Base-by-base conservation (phyloP, 257 asterid genomes). In the Solanum bukasovii region DNA sequence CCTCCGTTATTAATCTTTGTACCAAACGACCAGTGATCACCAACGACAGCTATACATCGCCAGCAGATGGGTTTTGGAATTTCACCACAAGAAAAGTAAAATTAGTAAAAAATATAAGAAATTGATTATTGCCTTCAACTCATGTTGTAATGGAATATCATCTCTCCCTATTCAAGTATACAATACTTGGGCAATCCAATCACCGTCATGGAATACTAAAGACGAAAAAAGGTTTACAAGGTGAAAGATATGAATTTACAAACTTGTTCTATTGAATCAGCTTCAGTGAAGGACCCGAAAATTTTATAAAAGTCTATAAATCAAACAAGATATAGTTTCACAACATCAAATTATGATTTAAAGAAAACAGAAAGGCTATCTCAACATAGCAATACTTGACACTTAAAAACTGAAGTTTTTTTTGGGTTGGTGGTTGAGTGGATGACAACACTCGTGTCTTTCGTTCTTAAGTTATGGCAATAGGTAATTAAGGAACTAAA, bases 41-140 rank as follows among this genome's bases (percentile, higher is more conserved):
- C 89, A 96, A 89, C n/a, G 95, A 90, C 49, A 96, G 84, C 90
- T 91, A 94, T 79, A 88, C 92, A 83, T 86, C 89, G 63, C 92
- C 49, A 87, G 92, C 84, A 37, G 94, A 88, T 85, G 90, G 92
- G 92, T 94, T 95, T 98, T 95, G 94, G 75, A 90, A 91, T 78
- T 65, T 20, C 35, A 86, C 83, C 44, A 65, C 35, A 74, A 29
- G 18, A 35, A 25, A 73, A 10, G 11, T 75, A 75, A 75, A 75
- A 75, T 75, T 38, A 75, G 83, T 25, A 5, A 23, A 72, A 75
- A 75, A 75, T 2, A 11, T 21, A 38, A 75, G 83, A 23, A 75
- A 18, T 9, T 75, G 14, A 44, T 44, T 4, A 11, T 44, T 44
- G 14, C 14, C 14, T 44, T 44, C 52, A 44, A 44, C 52, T 44